Evolutionary conservation across 768 basidiomycete genomes (phyloP).

Genomic region (Cystoderma amianthinum): DNA sequence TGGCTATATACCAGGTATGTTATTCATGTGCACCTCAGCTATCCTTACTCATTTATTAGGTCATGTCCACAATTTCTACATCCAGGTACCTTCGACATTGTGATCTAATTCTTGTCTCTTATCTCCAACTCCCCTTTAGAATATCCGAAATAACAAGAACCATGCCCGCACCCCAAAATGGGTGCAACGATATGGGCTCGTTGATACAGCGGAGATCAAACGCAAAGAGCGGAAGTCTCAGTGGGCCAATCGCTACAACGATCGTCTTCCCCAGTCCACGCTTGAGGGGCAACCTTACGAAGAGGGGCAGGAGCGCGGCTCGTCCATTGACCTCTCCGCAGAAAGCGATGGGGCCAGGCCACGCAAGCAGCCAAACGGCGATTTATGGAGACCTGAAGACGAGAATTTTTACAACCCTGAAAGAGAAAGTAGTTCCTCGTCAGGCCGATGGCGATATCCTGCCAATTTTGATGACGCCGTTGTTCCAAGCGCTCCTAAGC

Average conservation of each 20-base stretch:
- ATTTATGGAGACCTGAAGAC: conserved; percentile 70
- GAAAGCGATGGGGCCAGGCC: conserved; percentile 20
- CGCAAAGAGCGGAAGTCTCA: conserved; percentile 77
- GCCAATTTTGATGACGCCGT: conserved; percentile 73
- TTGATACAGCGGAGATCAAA: conserved; percentile 71
- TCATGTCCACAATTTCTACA: conserved; percentile 91
- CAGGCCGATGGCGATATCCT: conserved; percentile 78
- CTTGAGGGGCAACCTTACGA: conserved; percentile 67
- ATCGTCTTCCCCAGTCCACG: conserved; percentile 64
- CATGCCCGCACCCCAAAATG: conserved; percentile 92
- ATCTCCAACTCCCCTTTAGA: conserved; percentile 36
- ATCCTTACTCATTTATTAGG: conserved; percentile 32
- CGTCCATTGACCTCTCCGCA: conserved; percentile 31
- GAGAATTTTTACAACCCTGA: conserved; percentile 64
- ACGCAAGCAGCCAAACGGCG: conserved; percentile 37
- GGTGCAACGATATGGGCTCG: conserved; percentile 85
- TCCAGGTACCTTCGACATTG: conserved; percentile 46
- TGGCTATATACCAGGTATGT: conserved; percentile 91
- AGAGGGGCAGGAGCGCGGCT: conserved; percentile 67
- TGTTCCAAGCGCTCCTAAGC: conserved; percentile 29
- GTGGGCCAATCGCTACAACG: conserved; percentile 85
- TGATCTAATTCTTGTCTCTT: not conserved
- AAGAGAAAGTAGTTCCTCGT: conserved; percentile 28
- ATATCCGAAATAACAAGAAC: conserved; percentile 94
- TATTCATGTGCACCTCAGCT: too few relatives aligned